Percentiles rank a stretch among this genome's conserved stretches.
Evolutionary conservation across 1,284 basidiomycete species (phyloP).

Genomic region (Schizophyllum amplum): DNA sequence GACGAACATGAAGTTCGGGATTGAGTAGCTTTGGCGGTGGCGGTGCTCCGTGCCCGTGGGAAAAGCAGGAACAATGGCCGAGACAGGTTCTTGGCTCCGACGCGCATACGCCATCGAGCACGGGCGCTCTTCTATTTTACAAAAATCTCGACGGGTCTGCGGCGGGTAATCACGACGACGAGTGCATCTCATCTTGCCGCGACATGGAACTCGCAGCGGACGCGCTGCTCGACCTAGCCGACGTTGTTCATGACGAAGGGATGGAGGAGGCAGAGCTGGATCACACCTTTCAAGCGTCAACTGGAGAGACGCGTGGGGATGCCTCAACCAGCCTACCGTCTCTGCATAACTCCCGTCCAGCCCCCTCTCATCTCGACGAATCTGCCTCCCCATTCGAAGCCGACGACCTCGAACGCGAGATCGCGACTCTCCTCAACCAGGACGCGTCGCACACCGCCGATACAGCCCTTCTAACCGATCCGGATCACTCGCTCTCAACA

Average conservation of each 20-base stretch:
- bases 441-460: constrained; percentile 35
- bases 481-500: neutral
- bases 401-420: constrained; percentile 67
- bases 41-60: neutral
- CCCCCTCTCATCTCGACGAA: constrained; percentile 24
- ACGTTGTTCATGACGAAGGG: constrained; percentile 70
- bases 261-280: constrained; percentile 26
- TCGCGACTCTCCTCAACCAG: constrained; percentile 60
- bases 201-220: constrained; percentile 49
- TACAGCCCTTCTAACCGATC: neutral
- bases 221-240: constrained; percentile 61
- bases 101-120: neutral
- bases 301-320: constrained; percentile 10
- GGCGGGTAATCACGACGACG: neutral
- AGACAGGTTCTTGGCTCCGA: neutral
- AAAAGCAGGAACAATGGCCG: neutral
- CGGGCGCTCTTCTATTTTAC: too few species aligned
- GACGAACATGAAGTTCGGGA: neutral
- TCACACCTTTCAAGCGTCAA: neutral
- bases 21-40: neutral
- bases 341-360: constrained; percentile 25
- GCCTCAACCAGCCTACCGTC: constrained; percentile 21
- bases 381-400: constrained; percentile 41
- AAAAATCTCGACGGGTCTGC: too few species aligned
- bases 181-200: neutral